Evolutionary conservation across 2,329 filamentous ascomycete species (phyloP).

Genomic region (Colletotrichum tropicale): DNA sequence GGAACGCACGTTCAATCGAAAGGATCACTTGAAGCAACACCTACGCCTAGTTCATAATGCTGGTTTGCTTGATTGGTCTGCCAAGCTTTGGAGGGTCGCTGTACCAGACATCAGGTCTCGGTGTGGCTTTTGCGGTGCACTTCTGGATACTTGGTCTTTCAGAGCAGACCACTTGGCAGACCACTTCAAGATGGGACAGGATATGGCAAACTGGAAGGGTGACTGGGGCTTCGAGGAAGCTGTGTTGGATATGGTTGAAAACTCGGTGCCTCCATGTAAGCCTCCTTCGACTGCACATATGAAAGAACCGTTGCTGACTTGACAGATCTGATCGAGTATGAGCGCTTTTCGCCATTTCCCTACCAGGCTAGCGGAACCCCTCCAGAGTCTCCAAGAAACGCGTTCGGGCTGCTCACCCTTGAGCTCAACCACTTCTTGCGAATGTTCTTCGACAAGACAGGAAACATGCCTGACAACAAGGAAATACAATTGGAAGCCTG

Average conservation of each 20-base stretch:
- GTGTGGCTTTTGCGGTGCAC: constrained; percentile 41
- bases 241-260: constrained; percentile 38
- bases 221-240: constrained; percentile 41
- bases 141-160: constrained; percentile 35
- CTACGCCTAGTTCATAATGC: constrained; percentile 23
- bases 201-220: constrained; percentile 43
- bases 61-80: background rate
- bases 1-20: constrained; percentile 49
- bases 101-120: constrained; percentile 23
- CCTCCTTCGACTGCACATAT: too few species aligned
- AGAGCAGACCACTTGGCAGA: constrained; percentile 40
- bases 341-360: constrained; percentile 10
- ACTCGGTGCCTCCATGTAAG: constrained; percentile 38
- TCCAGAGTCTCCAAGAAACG: constrained; percentile 25
- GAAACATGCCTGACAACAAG: constrained; percentile 20
- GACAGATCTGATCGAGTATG: constrained; percentile 10
- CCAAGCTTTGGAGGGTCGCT: background rate
- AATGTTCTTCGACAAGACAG: constrained; percentile 23
- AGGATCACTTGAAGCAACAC: constrained; percentile 49
- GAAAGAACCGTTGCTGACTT: background rate
- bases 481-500: constrained; percentile 29
- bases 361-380: constrained; percentile 7
- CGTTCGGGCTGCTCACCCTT: constrained; percentile 39
- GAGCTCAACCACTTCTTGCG: constrained; percentile 34
- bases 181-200: constrained; percentile 41